Evolutionary conservation across 2,329 filamentous ascomycete species (phyloP), one percentile per base, ranked within the genome.

Genomic region (Graphilbum fragrans): DNA sequence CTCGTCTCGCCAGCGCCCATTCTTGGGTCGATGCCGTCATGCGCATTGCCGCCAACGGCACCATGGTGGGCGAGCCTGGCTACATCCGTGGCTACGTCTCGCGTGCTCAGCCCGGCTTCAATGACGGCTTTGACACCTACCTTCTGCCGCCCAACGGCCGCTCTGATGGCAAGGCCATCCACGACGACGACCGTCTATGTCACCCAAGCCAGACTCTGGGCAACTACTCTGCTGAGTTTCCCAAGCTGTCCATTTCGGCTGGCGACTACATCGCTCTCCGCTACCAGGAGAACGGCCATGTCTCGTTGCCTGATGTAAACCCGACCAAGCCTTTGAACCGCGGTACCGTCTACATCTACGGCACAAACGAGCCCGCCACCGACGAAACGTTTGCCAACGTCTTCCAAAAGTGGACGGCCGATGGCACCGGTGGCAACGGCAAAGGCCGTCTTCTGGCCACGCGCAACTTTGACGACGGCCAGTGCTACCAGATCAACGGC

Each of bases 381-480:
- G 49, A 61, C 37, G 70, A 74, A 50, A 65, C 58, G 34, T 58
- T 70, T 41, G 59, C 61, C 31, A 77, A 86, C 54, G 80, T 95
- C 27, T 77, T 94, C 49, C 67, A 80, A 39, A 58, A 67, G 27
- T 96, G 92, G 92, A 94, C 77, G 37, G 58, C 69, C 17, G 78
- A 86, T 43, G 88, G 88, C 46, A 82, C 73, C 6, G 87, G 88
- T 18, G 90, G 88, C 19, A 80, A 95, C 56, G 69, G 74, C 38
- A 77, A 82, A 33, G 92, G 92, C 25, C 67, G 69, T 34, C 77
- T 96, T 12, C 65, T 96, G 31, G 77, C 81, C 1, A 82, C 76
- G 1, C 79, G 86, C 51, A 78, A 83, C 64, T 98, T 79, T 58
- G 92, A 96, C 53, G 92, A 98, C 53, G 83, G 82, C 21, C 82